Evolutionary conservation across 176 grass and related monocot genomes (phyloP).

Genomic region (Cenchrus purpureus): DNA sequence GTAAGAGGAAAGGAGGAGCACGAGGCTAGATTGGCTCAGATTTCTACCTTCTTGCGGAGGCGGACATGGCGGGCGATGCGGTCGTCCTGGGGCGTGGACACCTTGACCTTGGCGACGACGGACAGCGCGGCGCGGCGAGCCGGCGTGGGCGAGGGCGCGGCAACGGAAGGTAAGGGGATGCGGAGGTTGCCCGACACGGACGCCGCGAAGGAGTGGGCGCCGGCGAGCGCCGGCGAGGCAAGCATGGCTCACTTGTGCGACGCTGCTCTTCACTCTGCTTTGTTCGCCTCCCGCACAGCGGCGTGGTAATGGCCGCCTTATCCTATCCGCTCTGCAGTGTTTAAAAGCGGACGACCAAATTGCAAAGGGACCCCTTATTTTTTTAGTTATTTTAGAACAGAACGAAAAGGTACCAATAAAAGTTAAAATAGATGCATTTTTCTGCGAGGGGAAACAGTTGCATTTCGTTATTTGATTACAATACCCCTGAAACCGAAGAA

Average conservation of each 20-base stretch:
- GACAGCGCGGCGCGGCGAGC: conserved; percentile 35
- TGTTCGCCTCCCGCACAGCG: conserved; percentile 9
- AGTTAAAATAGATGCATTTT: neutral
- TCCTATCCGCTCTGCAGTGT: conserved; percentile 17
- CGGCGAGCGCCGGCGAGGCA: conserved; percentile 51
- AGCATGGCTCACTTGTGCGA: conserved; percentile 39
- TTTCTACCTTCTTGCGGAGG: conserved; percentile 82
- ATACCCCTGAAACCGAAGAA: neutral
- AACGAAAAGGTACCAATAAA: neutral
- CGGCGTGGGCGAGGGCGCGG: conserved; percentile 17
- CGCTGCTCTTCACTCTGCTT: conserved; percentile 16
- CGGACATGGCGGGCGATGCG: conserved; percentile 73
- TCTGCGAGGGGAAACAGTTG: neutral
- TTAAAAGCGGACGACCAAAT: conserved; percentile 10
- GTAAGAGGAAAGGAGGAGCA: neutral
- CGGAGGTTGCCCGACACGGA: conserved; percentile 16
- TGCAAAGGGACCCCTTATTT: neutral
- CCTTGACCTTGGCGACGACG: conserved; percentile 65
- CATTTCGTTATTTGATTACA: neutral
- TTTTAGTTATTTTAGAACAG: neutral
- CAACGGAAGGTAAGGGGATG: neutral
- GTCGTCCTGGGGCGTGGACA: conserved; percentile 66
- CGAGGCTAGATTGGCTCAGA: neutral
- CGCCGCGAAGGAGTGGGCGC: conserved; percentile 39
- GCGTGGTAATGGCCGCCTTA: conserved; percentile 23